Evolutionary conservation across 2,329 filamentous ascomycete genomes (phyloP).

Genomic region (Calonectria naviculata): DNA sequence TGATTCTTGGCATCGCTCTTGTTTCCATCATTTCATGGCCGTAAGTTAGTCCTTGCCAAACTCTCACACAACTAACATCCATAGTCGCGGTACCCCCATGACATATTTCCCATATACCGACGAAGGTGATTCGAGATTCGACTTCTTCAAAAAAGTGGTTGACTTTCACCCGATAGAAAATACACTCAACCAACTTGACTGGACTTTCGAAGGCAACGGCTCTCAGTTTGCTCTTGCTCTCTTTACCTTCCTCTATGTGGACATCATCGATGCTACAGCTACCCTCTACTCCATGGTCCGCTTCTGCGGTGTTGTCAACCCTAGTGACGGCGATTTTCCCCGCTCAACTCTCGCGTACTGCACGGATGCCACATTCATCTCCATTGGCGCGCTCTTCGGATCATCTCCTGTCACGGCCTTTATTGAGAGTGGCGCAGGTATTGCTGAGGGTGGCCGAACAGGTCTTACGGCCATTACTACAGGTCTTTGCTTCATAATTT

Average conservation of each 20-base stretch:
- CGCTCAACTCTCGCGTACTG: conserved; percentile 85
- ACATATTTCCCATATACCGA: conserved; percentile 78
- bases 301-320: conserved; percentile 74
- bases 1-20: conserved; percentile 77
- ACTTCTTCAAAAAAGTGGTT: conserved; percentile 80
- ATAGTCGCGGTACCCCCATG: conserved; percentile 72
- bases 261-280: conserved; percentile 82
- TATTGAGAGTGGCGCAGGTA: conserved; percentile 81
- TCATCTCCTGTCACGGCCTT: conserved; percentile 79
- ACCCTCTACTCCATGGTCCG: conserved; percentile 86
- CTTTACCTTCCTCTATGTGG: conserved; percentile 83
- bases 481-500: conserved; percentile 76
- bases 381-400: conserved; percentile 76
- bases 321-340: conserved; percentile 82
- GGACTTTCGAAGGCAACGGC: conserved; percentile 66
- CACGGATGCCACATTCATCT: conserved; percentile 77
- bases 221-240: conserved; percentile 77
- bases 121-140: conserved; percentile 73
- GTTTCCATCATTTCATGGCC: conserved; percentile 83
- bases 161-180: conserved; percentile 77
- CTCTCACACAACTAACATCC: not conserved
- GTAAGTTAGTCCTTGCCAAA: conserved; percentile 51
- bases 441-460: conserved; percentile 79
- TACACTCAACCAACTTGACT: conserved; percentile 73
- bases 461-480: conserved; percentile 77